Base-by-base conservation (phyloP, 179 eudicot species). In the Silene vulgaris region DNA sequence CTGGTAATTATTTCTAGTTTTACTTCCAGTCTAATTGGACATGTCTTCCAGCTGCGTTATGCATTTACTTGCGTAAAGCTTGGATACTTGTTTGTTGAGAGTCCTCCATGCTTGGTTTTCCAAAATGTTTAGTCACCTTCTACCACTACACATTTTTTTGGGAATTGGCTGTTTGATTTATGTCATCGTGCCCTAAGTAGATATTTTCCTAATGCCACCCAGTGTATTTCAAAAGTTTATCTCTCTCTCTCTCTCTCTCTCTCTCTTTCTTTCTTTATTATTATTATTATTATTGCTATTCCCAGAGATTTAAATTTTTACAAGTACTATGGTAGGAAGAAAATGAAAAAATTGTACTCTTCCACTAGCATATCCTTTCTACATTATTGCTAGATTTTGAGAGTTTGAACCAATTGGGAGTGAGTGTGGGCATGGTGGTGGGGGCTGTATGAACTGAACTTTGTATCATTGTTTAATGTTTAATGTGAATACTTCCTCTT, bases 401-500 rank as follows among this genome's bases (percentile, higher is more conserved):
- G 59, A 52, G 59, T 13, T 52, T 52, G 59, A 13, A 3, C 59
- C 12, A 52, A 52, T 35, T 52, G 59, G 2, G n/a, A 14, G 59
- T 52, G 59, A 52, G 17, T 52, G 17, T 4, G 59, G 59, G n/a
- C 17, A 2, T 40, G 48, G 11, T 40, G 48, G 11, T 40, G 59
- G 26, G 16, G 59, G 19, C 14, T 52, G 5, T 52, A 52, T 52
- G 59, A 52, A 52, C 19, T 70, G 12, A 70, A 50, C 26, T 48
- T 12, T 12, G 16, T 30, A 50, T 23, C 32, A 21, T 71, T 28
- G n/a, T 14, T 14, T 50, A 23, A 23, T 23, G 26, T 23, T 23
- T 23, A 50, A 71, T 76, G 65, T 68, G 17, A 26, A 66, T 54
- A 8, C 20, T 67, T 21, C 32, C 61, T 66, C 43, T 54, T 74